Conservation (phyloP, 2,329 filamentous ascomycete species). For the Alternaria atra region DNA sequence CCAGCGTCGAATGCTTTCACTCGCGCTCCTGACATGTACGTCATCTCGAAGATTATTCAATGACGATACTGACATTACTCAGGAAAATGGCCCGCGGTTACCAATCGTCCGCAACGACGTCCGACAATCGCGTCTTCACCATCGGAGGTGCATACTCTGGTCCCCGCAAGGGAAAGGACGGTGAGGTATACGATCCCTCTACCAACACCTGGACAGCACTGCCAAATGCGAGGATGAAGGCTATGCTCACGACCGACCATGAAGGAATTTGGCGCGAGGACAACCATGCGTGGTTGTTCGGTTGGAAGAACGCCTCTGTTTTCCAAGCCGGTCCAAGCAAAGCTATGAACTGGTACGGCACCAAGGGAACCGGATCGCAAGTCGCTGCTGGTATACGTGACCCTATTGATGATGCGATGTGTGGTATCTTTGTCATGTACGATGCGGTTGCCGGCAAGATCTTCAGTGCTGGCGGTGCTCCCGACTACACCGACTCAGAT, state of each 20-base stretch:
- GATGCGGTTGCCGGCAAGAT: conserved; percentile 36
- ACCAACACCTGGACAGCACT: conserved; percentile 34
- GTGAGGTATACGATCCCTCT: conserved; percentile 32
- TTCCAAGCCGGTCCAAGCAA: conserved; percentile 38
- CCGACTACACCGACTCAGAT: conserved; percentile 32
- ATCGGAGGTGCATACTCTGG: conserved; percentile 40
- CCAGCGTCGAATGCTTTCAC: conserved; percentile 31
- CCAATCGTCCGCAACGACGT: conserved; percentile 30
- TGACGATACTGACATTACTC: not conserved
- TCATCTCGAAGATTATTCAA: not conserved
- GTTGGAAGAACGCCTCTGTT: conserved; percentile 30
- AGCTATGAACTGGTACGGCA: conserved; percentile 40
- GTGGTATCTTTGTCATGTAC: conserved; percentile 38
- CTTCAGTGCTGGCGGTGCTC: conserved; percentile 34
- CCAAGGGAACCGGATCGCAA: conserved; percentile 28
- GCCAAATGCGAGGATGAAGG: conserved; percentile 23
- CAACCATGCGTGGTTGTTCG: conserved; percentile 37
- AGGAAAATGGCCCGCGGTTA: conserved; percentile 37
- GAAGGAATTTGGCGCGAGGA: conserved; percentile 38
- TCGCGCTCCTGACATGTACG: conserved; percentile 26
- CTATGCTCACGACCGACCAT: conserved; percentile 33
- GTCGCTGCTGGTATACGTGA: conserved; percentile 31
- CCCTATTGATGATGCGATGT: conserved; percentile 32
- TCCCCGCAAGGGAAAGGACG: conserved; percentile 32
- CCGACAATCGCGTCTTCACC: conserved; percentile 35